Evolutionary conservation across 2,329 filamentous ascomycete genomes (phyloP), one percentile per base, ranked within the genome.

Genomic region (Pseudopithomyces maydicus): DNA sequence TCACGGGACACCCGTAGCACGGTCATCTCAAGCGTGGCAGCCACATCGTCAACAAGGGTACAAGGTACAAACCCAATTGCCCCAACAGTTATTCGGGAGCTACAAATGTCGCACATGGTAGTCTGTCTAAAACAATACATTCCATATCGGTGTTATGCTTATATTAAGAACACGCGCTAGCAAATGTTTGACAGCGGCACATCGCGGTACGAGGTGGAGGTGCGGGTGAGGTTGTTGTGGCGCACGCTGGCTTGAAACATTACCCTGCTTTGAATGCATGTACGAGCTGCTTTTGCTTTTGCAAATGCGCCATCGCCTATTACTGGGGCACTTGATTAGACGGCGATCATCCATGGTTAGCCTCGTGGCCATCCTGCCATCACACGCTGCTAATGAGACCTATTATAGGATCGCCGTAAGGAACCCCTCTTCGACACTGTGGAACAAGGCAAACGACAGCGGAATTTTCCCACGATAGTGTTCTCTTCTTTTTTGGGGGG

Each of bases 1-100:
- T 48, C 19, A 14, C 32, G 45, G 14, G 15, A n/a, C 45, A 38
- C 33, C 45, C 45, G 45, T 50, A 39, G 47, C 35, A 50, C 47
- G 22, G 14, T 32, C 35, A 19, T 29, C 10, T 29, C 47, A 29
- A 48, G 47, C 47, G 23, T 50, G 35, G 35, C 35, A 50, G 47
- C 47, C 47, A 50, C 47, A 33, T 17, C 22, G 35, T 50, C 35
- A 29, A 39, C 19, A 48, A 36, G 19, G 33, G 33, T 19, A 48
- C 44, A 38, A 12, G 47, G 33, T 33, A 19, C 35, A 6, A 41
- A 17, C 2, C 22, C 12, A 39, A 38, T 39, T 6, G 22, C 6
- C 3, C 32, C 19, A 36, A 35, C 17, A 22, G 11, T 6, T 14
- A 35, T 2, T 6, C 5, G 14, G 19, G 29, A 36, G 11, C 29